Base-by-base conservation (phyloP, 2,329 filamentous ascomycete genomes). In the Dactylellina drechsleri region DNA sequence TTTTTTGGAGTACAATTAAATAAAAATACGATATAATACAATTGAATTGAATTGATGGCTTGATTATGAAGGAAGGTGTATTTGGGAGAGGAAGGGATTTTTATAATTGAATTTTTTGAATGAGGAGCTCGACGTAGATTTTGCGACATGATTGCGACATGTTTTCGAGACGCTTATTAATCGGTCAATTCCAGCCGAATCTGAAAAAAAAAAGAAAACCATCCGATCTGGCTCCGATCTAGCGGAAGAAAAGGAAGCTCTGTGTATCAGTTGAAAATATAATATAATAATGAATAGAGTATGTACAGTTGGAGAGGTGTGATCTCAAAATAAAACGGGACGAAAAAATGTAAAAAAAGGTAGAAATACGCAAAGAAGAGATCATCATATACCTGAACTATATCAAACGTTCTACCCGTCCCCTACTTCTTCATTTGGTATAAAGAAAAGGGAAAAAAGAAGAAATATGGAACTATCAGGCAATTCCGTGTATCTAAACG, bases 121-220 rank as follows among this genome's bases (percentile, higher is more conserved):
- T 26, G 40, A 8, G n/a, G 13, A 52, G 28, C 7, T 36, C 36
- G 54, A 43, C 8, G 31, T 57, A 26, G 57, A 41, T 10, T 36
- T 36, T 36, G 31, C 31, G 45, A 52, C 66, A 59, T 59, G 18
- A 65, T 71, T 57, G 59, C 59, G 66, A 71, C 66, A 65, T 71
- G 40, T 4, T 36, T 36, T 36, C 31, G 31, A 36, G 31, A 36
- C 31, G 31, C 31, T 36, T 36, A 36, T 36, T 36, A 36, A 36
- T 36, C 10, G 5, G 31, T 1, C 10, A 36, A 10, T 36, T 36
- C 31, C 31, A 36, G 31, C 31, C 31, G 31, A 36, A 36, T 7
- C 31, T 36, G 10, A 36, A 36, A 36, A 36, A 28, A 28, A 36
- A 7, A 23, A 23, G 23, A 23, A 23, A 23, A 23, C 23, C 23